Conservation (phyloP, 306 rosid genomes). For the Abrus precatorius region DNA sequence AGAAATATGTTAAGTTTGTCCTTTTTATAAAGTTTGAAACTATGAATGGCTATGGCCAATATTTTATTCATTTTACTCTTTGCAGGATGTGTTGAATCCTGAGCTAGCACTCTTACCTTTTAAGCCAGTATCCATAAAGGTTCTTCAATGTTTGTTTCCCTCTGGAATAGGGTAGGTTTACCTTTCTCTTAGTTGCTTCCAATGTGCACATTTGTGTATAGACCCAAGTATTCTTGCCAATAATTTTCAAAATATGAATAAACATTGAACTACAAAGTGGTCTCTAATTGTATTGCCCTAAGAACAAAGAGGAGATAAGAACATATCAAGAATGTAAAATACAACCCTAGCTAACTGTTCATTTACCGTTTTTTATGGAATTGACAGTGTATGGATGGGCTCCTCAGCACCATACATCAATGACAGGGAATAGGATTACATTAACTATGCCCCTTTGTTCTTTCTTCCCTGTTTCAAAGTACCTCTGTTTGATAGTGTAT, state of each 20-base stretch:
- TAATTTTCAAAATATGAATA: slow-evolving; percentile 6
- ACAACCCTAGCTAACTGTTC: neutral
- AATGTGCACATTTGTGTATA: slow-evolving; percentile 1
- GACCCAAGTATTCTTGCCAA: neutral
- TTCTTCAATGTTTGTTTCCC: slow-evolving; percentile 80
- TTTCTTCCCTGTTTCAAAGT: neutral
- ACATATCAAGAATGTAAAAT: neutral
- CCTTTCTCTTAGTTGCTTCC: slow-evolving; percentile 21
- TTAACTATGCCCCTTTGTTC: neutral
- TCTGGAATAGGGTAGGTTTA: slow-evolving; percentile 76
- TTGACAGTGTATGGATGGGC: slow-evolving; percentile 21
- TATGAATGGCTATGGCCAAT: slow-evolving; percentile 30
- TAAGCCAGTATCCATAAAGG: slow-evolving; percentile 81
- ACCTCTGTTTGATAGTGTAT: neutral
- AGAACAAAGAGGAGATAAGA: neutral
- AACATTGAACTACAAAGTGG: slow-evolving; percentile 4
- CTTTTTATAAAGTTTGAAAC: slow-evolving; percentile 12
- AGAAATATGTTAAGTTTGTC: slow-evolving; percentile 33
- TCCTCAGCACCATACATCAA: neutral
- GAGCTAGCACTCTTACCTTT: slow-evolving; percentile 82
- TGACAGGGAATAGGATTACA: neutral
- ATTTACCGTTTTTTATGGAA: neutral
- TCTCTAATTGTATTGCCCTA: neutral
- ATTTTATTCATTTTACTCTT: slow-evolving; percentile 20
- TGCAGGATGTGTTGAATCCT: slow-evolving; percentile 71